Evolutionary conservation across 2,329 filamentous ascomycete genomes (phyloP).

Genomic region (Exophiala sp.): DNA sequence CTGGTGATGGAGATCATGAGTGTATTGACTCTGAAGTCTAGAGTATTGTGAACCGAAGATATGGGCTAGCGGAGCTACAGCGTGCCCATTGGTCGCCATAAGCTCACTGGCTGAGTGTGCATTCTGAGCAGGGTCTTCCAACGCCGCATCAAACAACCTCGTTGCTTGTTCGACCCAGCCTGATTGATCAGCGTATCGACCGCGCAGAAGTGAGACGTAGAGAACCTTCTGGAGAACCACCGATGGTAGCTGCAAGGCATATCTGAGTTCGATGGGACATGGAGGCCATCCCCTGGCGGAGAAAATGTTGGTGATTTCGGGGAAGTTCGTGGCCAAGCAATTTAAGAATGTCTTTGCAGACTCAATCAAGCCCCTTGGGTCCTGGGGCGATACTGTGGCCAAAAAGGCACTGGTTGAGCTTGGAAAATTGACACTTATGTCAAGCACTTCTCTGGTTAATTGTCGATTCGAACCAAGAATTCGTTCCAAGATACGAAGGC

Average conservation of each 20-base stretch:
- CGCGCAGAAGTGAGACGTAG: conserved; percentile 1
- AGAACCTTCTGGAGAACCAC: conserved; percentile 10
- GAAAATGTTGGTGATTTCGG: not conserved
- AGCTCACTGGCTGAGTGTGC: no score
- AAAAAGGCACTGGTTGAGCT: not conserved
- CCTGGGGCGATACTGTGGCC: not conserved
- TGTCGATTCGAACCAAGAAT: not conserved
- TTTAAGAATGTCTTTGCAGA: conserved; percentile 4
- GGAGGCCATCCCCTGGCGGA: conserved; percentile 2
- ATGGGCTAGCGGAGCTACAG: no score
- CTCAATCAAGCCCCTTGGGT: not conserved
- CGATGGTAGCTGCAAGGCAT: conserved; percentile 8
- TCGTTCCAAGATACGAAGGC: not conserved
- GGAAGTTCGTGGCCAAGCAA: not conserved
- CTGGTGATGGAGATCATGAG: no score
- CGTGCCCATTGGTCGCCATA: no score
- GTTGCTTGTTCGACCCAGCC: not conserved
- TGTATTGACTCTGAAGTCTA: no score
- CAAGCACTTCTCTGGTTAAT: not conserved
- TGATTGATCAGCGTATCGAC: no score
- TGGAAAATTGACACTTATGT: conserved; percentile 1
- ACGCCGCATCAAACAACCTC: not conserved
- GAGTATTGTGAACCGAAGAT: no score
- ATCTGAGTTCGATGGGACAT: conserved; percentile 8
- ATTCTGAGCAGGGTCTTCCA: no score